Base-by-base conservation (phyloP, 805 yeast species). In the Cyberlindnera mycetangii region DNA sequence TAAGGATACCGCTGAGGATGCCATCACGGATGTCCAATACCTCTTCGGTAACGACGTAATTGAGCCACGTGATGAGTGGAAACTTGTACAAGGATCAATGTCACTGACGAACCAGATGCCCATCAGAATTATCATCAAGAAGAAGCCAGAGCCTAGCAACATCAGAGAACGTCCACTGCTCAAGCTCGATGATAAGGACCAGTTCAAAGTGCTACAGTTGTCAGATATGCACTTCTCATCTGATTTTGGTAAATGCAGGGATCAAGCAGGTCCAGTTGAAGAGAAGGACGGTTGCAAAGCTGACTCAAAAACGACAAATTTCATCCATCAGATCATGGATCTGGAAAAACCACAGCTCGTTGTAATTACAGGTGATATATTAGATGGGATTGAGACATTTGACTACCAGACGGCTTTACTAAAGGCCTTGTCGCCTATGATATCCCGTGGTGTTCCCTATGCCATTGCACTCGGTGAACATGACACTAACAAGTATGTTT, bases 211-310 rank as follows among this genome's bases (percentile, higher is more conserved):
- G 15, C 54, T 83, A 20, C 89, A 83, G 59, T 75, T 83, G 7
- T 81, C 87, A 2, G 89, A 83, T 56, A 62, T 82, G 39, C 87
- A 81, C 58, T 76, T 79, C 49, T 70, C 81, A 12, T 78, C 85
- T 1, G 81, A 83, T 9, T 67, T 60, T 39, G 85, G 86, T 3
- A 57, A 56, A 21, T 81, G 85, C 50, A 63, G 73, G 30, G 82
- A 79, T 52, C 55, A 55, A 8, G 18, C 37, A 0, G 59, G 55
- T 3, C 61, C 62, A 24, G 31, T 24, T 5, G 62, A 38, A 5
- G 25, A 28, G 7, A 22, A 68, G 12, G 50, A 53, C 1, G 65
- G 59, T 0, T 79, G 85, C 51, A 56, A 65, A 40, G 84, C 85
- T 0, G 85, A 80, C 53, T 69, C 68, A 5, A 68, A 75, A 43